These are phyloP conservation scores for Catharanthus roseus DNA, from an alignment of 257 asterid genomes.

Conservation along the genomic window DNA sequence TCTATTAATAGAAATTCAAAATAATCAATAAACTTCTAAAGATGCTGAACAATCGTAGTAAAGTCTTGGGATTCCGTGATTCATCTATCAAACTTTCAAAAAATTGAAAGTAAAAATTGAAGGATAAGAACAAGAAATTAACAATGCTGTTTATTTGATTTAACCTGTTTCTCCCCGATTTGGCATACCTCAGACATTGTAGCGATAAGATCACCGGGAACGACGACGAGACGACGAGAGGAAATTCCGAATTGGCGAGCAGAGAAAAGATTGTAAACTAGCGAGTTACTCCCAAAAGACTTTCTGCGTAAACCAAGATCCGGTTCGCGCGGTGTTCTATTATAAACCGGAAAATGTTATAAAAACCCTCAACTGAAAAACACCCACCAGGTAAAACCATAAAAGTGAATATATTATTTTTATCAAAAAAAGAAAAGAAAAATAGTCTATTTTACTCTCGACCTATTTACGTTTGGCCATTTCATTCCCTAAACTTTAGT, in stretches of 20 bases:
- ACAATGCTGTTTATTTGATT: neutral
- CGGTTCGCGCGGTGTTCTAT: neutral
- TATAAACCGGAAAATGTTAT: neutral
- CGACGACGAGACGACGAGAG: neutral
- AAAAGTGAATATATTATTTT: too few relatives aligned
- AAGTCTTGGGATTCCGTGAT: neutral
- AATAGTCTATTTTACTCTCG: too few relatives aligned
- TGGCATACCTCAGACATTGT: constrained; percentile 1
- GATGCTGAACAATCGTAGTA: neutral
- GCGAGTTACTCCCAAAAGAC: neutral
- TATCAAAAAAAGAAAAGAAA: too few relatives aligned
- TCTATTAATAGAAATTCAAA: neutral
- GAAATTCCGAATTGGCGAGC: neutral
- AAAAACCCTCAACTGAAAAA: too few relatives aligned
- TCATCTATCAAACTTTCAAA: neutral
- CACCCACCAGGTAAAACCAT: too few relatives aligned
- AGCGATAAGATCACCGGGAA: constrained; percentile 4
- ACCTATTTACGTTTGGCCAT: too few relatives aligned
- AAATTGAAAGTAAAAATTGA: neutral
- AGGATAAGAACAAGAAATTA: neutral
- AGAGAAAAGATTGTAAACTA: neutral
- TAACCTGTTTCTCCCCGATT: neutral
- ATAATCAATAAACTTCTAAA: neutral
- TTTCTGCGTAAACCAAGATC: neutral
- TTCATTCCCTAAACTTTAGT: too few relatives aligned